Evolutionary conservation across 2,329 filamentous ascomycete species (phyloP).

Genomic region (Ceratocystis destructans): DNA sequence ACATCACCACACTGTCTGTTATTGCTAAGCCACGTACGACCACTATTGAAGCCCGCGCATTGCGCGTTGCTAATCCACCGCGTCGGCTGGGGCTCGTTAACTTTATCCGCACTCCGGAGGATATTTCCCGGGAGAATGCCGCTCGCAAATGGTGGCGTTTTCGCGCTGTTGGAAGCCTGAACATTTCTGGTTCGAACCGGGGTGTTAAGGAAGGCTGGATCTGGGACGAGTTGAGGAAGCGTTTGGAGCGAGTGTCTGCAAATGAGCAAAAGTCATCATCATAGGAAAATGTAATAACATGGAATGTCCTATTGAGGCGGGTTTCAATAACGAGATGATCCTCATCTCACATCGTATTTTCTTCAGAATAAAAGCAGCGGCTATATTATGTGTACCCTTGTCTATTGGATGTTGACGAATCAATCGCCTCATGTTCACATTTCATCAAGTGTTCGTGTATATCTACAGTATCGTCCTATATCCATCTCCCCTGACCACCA

Average conservation of each 20-base stretch:
- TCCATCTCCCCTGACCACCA: background rate
- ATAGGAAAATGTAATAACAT: background rate
- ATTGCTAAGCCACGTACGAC: slow-evolving; percentile 42
- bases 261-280: slow-evolving; percentile 11
- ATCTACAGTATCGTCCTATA: background rate
- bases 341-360: too few species aligned
- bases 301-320: too few species aligned
- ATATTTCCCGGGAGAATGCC: slow-evolving; percentile 27
- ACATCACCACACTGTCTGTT: slow-evolving; percentile 42
- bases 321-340: too few species aligned
- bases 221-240: slow-evolving; percentile 29
- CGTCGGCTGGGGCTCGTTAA: slow-evolving; percentile 31
- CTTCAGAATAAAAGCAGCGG: too few species aligned
- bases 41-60: slow-evolving; percentile 29
- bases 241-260: slow-evolving; percentile 21
- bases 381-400: background rate
- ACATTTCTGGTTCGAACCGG: slow-evolving; percentile 25
- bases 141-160: slow-evolving; percentile 30
- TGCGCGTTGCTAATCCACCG: slow-evolving; percentile 23
- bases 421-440: background rate
- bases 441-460: background rate
- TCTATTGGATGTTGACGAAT: background rate
- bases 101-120: slow-evolving; percentile 25
- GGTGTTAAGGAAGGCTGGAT: slow-evolving; percentile 27
- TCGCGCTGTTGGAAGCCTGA: slow-evolving; percentile 29